Evolutionary conservation across 2,329 filamentous ascomycete species (phyloP).

Genomic region (Penicillium brasilianum): DNA sequence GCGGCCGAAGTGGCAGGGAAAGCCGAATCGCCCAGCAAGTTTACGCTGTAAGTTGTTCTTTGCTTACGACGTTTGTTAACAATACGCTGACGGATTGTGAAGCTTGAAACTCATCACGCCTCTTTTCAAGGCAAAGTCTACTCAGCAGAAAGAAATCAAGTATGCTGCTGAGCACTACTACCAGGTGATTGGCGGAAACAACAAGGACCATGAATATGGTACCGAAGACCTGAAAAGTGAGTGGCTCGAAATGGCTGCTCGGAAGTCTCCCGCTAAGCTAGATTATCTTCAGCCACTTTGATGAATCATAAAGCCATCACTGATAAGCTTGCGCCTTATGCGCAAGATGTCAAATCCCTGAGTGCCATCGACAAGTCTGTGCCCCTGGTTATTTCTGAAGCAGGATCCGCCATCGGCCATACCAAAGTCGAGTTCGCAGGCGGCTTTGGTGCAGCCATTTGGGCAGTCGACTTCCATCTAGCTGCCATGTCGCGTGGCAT

Average conservation of each 20-base stretch:
- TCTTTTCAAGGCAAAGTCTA: not conserved
- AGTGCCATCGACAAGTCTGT: conserved; percentile 3
- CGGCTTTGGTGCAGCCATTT: conserved; percentile 18
- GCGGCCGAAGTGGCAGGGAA: conserved; percentile 8
- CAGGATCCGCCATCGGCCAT: conserved; percentile 7
- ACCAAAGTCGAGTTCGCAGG: conserved; percentile 9
- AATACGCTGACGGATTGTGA: not conserved
- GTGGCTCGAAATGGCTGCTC: not conserved
- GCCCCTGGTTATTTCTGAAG: conserved; percentile 17
- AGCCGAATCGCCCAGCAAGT: not conserved
- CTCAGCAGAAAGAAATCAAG: conserved; percentile 12
- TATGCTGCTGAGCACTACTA: conserved; percentile 25
- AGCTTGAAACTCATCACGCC: not conserved
- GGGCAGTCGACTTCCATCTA: conserved; percentile 24
- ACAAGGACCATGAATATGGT: conserved; percentile 1
- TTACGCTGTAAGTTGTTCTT: not conserved
- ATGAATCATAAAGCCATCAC: conserved; percentile 14
- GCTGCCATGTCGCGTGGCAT: conserved; percentile 24
- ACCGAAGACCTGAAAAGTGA: conserved; percentile 8
- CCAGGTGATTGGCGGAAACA: conserved; percentile 6
- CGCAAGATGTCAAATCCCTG: conserved; percentile 4
- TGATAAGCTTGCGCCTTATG: conserved; percentile 1
- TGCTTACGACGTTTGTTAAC: not conserved
- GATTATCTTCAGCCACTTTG: not conserved
- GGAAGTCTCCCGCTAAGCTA: not conserved